phyloP scores from a whole-genome alignment of 768 basidiomycete species.

The Auriscalpium vulgare region DNA sequence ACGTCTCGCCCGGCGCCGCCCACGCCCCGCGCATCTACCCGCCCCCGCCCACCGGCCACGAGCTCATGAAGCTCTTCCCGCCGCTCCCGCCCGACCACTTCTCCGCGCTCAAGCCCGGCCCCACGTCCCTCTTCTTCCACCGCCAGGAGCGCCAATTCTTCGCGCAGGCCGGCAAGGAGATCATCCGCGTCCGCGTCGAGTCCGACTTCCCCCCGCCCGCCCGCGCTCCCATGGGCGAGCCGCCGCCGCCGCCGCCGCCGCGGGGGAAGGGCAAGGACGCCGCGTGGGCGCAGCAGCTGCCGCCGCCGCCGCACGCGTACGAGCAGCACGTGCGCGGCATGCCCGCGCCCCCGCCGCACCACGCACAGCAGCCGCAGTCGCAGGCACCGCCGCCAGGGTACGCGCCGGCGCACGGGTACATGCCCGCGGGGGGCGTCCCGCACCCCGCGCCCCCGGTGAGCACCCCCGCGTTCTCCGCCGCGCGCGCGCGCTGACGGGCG shows the following conservation, averaged over 20 bases:
- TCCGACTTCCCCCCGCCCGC: conserved; percentile 39
- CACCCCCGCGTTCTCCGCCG: no score
- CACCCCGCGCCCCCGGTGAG: no score
- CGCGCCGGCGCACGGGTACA: conserved; percentile 9
- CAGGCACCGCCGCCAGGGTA: conserved; percentile 19
- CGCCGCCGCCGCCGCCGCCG: conserved; percentile 20
- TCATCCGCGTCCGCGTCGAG: conserved; percentile 67
- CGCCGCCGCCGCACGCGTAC: conserved; percentile 8
- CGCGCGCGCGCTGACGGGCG: conserved; percentile 4
- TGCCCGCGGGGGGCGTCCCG: no score
- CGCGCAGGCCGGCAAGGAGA: conserved; percentile 69
- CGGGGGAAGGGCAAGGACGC: conserved; percentile 6
- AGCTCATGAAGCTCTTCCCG: conserved; percentile 81
- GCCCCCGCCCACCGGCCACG: conserved; percentile 72
- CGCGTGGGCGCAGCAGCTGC: conserved; percentile 28
- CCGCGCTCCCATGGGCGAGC: not conserved
- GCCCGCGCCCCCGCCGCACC: conserved; percentile 27
- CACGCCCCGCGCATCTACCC: conserved; percentile 53
- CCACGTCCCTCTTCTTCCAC: conserved; percentile 68
- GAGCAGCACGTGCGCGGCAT: conserved; percentile 18
- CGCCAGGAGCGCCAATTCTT: conserved; percentile 77
- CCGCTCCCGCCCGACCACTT: conserved; percentile 50
- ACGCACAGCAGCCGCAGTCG: conserved; percentile 22
- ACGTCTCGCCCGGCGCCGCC: conserved; percentile 47
- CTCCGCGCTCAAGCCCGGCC: conserved; percentile 48